phyloP scores from a whole-genome alignment of 805 yeast genomes.

The Torulaspora delbrueckii region DNA sequence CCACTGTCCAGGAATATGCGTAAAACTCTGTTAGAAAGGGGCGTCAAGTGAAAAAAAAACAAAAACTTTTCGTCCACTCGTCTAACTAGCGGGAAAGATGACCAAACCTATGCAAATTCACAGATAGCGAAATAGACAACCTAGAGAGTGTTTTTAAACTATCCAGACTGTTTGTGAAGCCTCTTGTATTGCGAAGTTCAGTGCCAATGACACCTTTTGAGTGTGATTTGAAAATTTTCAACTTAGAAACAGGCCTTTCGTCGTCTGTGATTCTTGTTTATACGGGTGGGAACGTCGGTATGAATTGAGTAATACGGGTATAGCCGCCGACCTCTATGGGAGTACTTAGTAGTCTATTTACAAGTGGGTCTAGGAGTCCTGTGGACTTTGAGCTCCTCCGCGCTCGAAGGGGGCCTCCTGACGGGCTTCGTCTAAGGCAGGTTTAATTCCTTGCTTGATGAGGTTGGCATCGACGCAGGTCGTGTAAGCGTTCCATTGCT shows the following conservation, averaged over 20 bases:
- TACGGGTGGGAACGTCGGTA: not conserved
- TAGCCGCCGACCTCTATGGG: constrained; percentile 1
- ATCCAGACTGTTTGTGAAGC: not conserved
- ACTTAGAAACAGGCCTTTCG: not conserved
- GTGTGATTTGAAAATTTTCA: not conserved
- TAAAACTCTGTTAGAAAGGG: not conserved
- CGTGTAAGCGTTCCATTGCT: constrained; percentile 81
- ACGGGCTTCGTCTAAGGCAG: constrained; percentile 82
- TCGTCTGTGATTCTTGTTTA: not conserved
- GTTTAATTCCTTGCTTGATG: constrained; percentile 68
- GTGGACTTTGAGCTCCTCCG: constrained; percentile 45
- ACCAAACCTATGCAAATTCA: not conserved
- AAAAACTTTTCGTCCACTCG: not conserved
- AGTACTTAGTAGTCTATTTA: constrained; percentile 1
- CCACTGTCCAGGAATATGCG: not conserved
- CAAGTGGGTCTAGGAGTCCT: constrained; percentile 2
- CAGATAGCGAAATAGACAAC: not conserved
- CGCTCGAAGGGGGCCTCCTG: constrained; percentile 83
- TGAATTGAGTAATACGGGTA: not conserved
- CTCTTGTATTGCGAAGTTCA: not conserved
- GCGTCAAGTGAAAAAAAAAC: not conserved
- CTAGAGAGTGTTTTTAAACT: not conserved
- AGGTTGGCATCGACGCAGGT: constrained; percentile 76
- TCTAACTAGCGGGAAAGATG: not conserved
- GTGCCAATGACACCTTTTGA: too few species aligned